These are phyloP conservation scores for Eutypa lata DNA, from an alignment of 2,329 filamentous ascomycete species.

Conservation along the genomic window DNA sequence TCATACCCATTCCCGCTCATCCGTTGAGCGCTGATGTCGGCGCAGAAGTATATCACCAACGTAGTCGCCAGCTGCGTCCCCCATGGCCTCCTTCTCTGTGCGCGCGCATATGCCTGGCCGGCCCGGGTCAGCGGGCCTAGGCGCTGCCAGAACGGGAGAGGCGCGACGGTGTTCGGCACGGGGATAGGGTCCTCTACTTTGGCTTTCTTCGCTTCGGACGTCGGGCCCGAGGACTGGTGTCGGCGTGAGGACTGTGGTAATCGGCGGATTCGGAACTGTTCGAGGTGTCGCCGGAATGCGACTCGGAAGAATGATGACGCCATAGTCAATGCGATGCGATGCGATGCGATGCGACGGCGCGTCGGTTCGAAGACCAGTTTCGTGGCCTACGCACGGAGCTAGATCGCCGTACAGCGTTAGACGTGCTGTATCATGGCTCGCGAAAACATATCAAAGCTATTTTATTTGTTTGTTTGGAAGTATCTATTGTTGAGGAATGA, in stretches of 20 bases:
- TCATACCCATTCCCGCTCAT: conserved; percentile 65
- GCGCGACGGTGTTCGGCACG: conserved; percentile 38
- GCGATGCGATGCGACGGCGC: no score
- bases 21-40: conserved; percentile 74
- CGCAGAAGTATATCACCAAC: conserved; percentile 74
- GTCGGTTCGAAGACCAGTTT: no score
- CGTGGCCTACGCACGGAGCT: no score
- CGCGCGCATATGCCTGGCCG: conserved; percentile 61
- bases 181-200: conserved; percentile 36
- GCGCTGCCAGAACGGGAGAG: conserved; percentile 51
- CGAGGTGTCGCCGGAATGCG: conserved; percentile 16
- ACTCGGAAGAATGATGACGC: conserved; percentile 11
- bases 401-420: no score
- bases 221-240: conserved; percentile 16
- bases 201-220: conserved; percentile 6
- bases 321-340: conserved; percentile 4
- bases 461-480: no score
- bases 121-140: conserved; percentile 54
- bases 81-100: conserved; percentile 70
- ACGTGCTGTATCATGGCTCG: no score
- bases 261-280: conserved; percentile 9
- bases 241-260: conserved; percentile 14
- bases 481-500: no score
- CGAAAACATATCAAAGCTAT: no score
- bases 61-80: conserved; percentile 75